A percentile compares a stretch with the other conserved stretches of the same genome.
These are phyloP conservation scores for Aspergillus pseudoglaucus DNA, from an alignment of 2,329 filamentous ascomycete genomes.

Conservation along the genomic window DNA sequence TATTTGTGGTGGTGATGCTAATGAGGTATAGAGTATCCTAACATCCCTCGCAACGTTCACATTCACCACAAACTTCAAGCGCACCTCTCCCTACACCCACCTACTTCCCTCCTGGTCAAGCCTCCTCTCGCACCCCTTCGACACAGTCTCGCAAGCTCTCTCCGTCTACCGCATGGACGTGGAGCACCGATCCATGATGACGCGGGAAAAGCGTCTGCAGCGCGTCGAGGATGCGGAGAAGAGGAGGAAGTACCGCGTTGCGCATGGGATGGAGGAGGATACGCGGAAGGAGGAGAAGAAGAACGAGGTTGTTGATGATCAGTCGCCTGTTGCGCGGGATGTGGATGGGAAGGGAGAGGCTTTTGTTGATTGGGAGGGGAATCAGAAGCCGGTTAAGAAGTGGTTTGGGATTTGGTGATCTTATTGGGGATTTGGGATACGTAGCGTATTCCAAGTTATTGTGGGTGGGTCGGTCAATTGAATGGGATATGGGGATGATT, in stretches of 20 bases:
- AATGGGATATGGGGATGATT: neutral
- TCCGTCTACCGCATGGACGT: constrained; percentile 73
- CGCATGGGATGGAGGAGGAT: constrained; percentile 66
- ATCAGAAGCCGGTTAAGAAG: constrained; percentile 61
- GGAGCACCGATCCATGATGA: constrained; percentile 61
- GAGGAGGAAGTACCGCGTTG: constrained; percentile 75
- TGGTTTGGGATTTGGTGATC: constrained; percentile 73
- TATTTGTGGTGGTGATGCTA: constrained; percentile 7
- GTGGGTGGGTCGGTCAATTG: neutral
- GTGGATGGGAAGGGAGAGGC: constrained; percentile 23
- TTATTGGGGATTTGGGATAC: neutral
- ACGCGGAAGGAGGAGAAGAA: constrained; percentile 32
- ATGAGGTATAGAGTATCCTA: constrained; percentile 53
- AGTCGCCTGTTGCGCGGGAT: constrained; percentile 32
- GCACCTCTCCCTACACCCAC: constrained; percentile 70
- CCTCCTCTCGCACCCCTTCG: constrained; percentile 63
- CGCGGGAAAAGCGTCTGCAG: constrained; percentile 63
- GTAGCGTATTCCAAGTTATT: neutral
- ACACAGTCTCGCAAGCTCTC: constrained; percentile 58
- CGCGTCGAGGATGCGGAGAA: constrained; percentile 82
- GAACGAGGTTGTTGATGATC: constrained; percentile 28
- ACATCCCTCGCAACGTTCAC: constrained; percentile 63
- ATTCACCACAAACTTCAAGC: constrained; percentile 71
- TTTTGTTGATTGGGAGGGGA: constrained; percentile 32
- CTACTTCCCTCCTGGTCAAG: constrained; percentile 67